Evolutionary conservation across 345 rosid genomes (phyloP).

Genomic region (Lepidium sativum): DNA sequence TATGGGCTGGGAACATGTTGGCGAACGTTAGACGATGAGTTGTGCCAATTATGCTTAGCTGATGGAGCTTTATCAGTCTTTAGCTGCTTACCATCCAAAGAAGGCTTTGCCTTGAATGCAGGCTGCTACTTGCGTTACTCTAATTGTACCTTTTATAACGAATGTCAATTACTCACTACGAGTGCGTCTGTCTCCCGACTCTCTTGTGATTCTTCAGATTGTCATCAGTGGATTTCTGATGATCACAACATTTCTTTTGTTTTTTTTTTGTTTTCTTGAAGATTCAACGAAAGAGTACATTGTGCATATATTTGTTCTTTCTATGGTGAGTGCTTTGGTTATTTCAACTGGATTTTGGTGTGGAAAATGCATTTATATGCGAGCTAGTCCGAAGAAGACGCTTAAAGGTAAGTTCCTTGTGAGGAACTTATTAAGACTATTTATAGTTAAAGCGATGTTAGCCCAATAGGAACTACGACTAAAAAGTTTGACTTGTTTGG

Average conservation of each 20-base stretch:
- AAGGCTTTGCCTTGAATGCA: conserved; percentile 40
- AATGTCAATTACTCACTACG: conserved; percentile 12
- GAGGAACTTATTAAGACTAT: not conserved
- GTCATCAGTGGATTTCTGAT: not conserved
- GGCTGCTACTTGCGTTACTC: conserved; percentile 51
- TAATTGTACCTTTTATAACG: conserved; percentile 24
- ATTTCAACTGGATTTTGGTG: conserved; percentile 24
- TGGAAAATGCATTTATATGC: conserved; percentile 23
- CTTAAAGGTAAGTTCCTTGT: conserved; percentile 17
- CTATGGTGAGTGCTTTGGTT: conserved; percentile 16
- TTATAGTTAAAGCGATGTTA: not conserved
- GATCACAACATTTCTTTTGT: not conserved
- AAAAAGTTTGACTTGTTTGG: conserved; percentile 18
- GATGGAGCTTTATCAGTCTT: conserved; percentile 26
- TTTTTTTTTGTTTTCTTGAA: not conserved
- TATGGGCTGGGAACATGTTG: conserved; percentile 41
- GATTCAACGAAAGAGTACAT: conserved; percentile 5
- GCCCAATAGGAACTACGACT: not conserved
- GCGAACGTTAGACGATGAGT: conserved; percentile 28
- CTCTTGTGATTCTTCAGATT: not conserved
- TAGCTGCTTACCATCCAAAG: conserved; percentile 33
- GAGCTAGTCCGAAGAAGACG: conserved; percentile 20
- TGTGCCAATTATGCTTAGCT: conserved; percentile 32
- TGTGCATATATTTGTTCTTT: not conserved
- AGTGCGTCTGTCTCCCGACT: not conserved